Conservation (phyloP, 2,329 filamentous ascomycete species). For the Incumbomyces delicatus region DNA sequence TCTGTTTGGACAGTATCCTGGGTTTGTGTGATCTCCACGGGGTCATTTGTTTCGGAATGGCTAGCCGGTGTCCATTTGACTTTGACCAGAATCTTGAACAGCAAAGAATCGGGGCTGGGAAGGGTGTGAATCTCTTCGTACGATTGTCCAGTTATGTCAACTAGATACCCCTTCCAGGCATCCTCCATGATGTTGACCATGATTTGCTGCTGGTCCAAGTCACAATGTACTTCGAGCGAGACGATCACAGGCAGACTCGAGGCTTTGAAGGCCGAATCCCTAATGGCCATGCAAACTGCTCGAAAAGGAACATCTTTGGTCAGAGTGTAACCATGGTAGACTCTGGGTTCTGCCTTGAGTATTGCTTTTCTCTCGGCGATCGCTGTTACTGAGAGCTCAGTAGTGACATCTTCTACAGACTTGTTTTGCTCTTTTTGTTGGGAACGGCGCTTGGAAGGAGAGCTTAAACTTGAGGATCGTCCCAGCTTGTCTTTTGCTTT, state of each 20-base stretch:
- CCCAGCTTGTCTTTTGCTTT: slow-evolving; percentile 3
- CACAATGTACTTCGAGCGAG: slow-evolving; percentile 83
- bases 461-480: neutral
- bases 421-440: neutral
- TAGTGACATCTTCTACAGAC: neutral
- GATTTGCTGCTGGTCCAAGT: slow-evolving; percentile 69
- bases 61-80: slow-evolving; percentile 56
- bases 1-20: slow-evolving; percentile 29
- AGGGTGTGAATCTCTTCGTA: slow-evolving; percentile 34
- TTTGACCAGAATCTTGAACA: slow-evolving; percentile 73
- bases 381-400: neutral
- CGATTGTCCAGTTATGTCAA: slow-evolving; percentile 52
- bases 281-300: slow-evolving; percentile 71
- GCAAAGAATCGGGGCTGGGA: slow-evolving; percentile 61
- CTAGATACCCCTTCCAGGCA: slow-evolving; percentile 66
- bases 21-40: slow-evolving; percentile 22
- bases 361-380: slow-evolving; percentile 3
- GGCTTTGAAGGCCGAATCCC: slow-evolving; percentile 64
- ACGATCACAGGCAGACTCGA: slow-evolving; percentile 78
- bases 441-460: neutral
- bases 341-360: slow-evolving; percentile 58
- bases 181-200: slow-evolving; percentile 94
- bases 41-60: slow-evolving; percentile 24
- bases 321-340: slow-evolving; percentile 62
- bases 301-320: slow-evolving; percentile 81